These are phyloP conservation scores for Leccinum aurantiacum DNA, from an alignment of 768 basidiomycete genomes.

Conservation along the genomic window DNA sequence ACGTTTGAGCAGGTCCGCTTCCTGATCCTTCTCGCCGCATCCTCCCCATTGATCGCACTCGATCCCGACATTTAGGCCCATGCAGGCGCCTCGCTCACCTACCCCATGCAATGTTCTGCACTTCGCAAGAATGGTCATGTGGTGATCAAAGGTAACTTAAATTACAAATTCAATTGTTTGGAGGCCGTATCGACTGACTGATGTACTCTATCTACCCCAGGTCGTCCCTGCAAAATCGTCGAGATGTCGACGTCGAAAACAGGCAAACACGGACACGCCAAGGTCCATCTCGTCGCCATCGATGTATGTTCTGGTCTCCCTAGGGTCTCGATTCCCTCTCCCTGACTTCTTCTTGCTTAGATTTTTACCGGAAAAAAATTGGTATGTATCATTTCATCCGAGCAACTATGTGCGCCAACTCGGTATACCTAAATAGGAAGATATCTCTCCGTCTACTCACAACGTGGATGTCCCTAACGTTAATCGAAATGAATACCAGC, in stretches of 20 bases:
- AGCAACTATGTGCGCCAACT: not conserved
- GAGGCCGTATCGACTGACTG: constrained; percentile 5
- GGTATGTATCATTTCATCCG: constrained; percentile 44
- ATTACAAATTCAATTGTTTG: not conserved
- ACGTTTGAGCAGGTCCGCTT: constrained; percentile 74
- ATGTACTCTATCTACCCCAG: constrained; percentile 33
- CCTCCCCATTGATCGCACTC: constrained; percentile 14
- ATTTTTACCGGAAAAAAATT: constrained; percentile 99
- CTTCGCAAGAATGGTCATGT: constrained; percentile 92
- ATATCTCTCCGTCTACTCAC: constrained; percentile 95
- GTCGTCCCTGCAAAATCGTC: constrained; percentile 96
- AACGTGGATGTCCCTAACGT: constrained; percentile 99
- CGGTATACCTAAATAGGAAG: constrained; percentile 57
- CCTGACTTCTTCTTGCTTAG: constrained; percentile 40
- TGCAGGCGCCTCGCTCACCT: constrained; percentile 77
- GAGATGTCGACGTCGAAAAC: constrained; percentile 99
- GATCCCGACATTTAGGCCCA: constrained; percentile 46
- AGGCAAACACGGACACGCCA: constrained; percentile 99
- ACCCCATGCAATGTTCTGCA: constrained; percentile 94
- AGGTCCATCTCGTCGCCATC: constrained; percentile 95
- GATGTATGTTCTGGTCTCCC: constrained; percentile 63
- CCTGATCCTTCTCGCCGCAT: constrained; percentile 8
- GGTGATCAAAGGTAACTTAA: constrained; percentile 77
- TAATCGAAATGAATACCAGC: constrained; percentile 73
- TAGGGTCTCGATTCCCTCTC: not conserved